Base-by-base conservation (phyloP, 257 asterid species). In the Primulina huaijiensis region DNA sequence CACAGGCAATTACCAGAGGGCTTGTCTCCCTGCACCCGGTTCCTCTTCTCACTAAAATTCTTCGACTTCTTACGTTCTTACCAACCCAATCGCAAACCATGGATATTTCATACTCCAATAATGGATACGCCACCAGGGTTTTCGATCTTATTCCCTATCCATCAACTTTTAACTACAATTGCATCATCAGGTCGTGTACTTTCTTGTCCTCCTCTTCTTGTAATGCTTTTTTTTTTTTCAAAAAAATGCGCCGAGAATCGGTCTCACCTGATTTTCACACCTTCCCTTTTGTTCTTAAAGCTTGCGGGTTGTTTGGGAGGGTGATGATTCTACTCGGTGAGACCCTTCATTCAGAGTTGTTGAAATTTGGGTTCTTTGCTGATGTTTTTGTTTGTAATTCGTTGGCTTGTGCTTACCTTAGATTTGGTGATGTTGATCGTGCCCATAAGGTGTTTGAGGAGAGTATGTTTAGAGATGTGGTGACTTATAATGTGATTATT, bases 401-500 rank as follows among this genome's bases (percentile, higher is more conserved):
- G 56, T 93, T 92, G 64, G 78, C 83, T 5, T 80, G 61, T 60
- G 62, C 67, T 0, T 92, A 88, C 58, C 75, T 68, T 7, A 67
- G 75, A 11, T 52, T 14, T 10, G 89, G 90, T 1, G 86, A 76
- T 8, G 72, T 78, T 58, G 31, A 9, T 11, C 65, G 40, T 50
- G 94, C 94, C 3, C 50, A 23, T 35, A 67, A 63, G 37, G 79
- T 92, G 85, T 90, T 92, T 70, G 92, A 85, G 30, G 88, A 75
- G 57, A 76, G 80, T 80, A 40, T 46, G 46, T 12, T 43, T 8
- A 82, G 85, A 65, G 97, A 92, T 81, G 78, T 84, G 43, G 94
- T 90, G 79, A 84, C 94, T 25, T 87, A 85, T 74, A 90, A 88
- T 50, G 85, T 85, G 1, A 75, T 90, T 86, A 80, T 89, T 27